These are phyloP conservation scores for Fraxinus platypoda DNA, from an alignment of 305 asterid genomes.

Conservation along the genomic window DNA sequence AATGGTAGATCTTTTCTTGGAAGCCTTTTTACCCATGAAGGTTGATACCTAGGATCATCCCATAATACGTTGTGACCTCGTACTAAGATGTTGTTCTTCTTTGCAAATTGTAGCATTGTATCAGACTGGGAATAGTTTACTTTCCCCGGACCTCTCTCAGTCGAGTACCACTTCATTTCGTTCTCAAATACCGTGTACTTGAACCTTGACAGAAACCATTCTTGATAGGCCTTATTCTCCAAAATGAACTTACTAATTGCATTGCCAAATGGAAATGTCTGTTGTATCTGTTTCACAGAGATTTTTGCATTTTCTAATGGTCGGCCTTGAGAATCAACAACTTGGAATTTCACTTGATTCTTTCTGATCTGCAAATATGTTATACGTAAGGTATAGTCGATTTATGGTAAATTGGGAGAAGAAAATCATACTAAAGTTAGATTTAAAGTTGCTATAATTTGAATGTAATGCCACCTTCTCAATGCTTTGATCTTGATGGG, in stretches of 20 bases:
- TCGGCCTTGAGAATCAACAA: slow-evolving; percentile 28
- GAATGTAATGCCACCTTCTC: slow-evolving; percentile 37
- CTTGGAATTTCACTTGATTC: slow-evolving; percentile 37
- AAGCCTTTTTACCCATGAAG: slow-evolving; percentile 30
- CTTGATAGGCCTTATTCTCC: slow-evolving; percentile 28
- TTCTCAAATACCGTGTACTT: slow-evolving; percentile 37
- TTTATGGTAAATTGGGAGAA: neutral
- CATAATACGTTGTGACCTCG: slow-evolving; percentile 45
- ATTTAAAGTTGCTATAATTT: neutral
- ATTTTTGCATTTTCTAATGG: slow-evolving; percentile 32
- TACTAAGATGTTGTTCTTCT: slow-evolving; percentile 10
- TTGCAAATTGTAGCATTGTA: slow-evolving; percentile 21
- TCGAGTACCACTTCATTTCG: slow-evolving; percentile 49
- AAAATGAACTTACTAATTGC: slow-evolving; percentile 34
- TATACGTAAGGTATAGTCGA: neutral
- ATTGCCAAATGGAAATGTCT: slow-evolving; percentile 36
- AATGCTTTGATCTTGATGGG: slow-evolving; percentile 46
- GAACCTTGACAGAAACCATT: slow-evolving; percentile 48
- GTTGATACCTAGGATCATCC: slow-evolving; percentile 28
- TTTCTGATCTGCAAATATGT: slow-evolving; percentile 31
- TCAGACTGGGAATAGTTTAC: slow-evolving; percentile 31
- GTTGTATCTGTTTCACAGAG: slow-evolving; percentile 18
- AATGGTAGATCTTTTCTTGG: neutral
- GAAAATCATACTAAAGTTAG: neutral
- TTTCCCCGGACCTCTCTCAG: slow-evolving; percentile 27